Evolutionary conservation across 441 rosid genomes (phyloP).

Genomic region (Rhodomyrtus psidioides): DNA sequence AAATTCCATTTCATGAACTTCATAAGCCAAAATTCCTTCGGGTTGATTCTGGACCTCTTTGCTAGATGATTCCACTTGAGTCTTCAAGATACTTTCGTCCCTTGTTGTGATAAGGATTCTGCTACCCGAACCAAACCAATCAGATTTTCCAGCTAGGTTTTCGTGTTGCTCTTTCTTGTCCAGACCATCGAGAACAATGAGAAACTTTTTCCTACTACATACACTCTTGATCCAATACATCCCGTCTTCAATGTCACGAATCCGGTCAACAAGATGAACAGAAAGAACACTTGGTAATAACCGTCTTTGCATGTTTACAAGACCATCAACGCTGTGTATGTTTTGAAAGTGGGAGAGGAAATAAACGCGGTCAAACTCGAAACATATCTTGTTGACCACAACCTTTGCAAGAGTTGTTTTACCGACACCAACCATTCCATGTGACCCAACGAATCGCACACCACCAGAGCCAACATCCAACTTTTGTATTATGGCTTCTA

Average conservation of each 20-base stretch:
- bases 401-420: background rate
- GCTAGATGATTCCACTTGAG: background rate
- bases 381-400: background rate
- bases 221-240: background rate
- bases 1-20: fast-evolving
- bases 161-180: fast-evolving
- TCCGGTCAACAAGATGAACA: fast-evolving
- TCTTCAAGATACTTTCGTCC: fast-evolving
- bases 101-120: background rate
- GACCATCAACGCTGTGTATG: no score
- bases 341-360: no score
- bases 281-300: fast-evolving
- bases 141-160: background rate
- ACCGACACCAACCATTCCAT: background rate
- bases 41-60: background rate
- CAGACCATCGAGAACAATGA: background rate
- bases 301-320: background rate
- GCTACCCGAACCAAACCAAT: background rate
- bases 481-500: background rate
- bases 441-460: background rate
- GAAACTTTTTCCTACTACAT: background rate
- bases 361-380: background rate
- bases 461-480: background rate
- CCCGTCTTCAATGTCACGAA: background rate
- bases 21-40: background rate